These are phyloP conservation scores for Carex littledalei DNA, from an alignment of 176 grass and related monocot species.

Conservation along the genomic window DNA sequence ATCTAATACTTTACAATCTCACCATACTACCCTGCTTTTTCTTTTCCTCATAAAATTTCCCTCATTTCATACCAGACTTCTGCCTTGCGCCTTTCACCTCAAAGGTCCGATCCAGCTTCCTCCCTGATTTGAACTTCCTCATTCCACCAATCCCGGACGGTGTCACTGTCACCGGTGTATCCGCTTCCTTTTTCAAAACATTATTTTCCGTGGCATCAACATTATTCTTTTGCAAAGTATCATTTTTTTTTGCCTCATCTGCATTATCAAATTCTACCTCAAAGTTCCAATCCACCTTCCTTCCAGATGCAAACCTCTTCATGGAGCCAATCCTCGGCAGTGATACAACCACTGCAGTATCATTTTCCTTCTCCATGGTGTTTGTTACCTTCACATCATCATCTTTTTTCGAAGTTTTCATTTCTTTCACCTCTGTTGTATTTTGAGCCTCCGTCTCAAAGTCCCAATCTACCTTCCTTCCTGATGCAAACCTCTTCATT, in stretches of 20 bases:
- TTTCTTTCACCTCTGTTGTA: background rate
- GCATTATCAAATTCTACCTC: constrained; percentile 13
- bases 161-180: background rate
- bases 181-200: constrained; percentile 25
- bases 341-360: background rate
- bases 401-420: background rate
- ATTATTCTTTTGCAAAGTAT: background rate
- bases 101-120: constrained; percentile 36
- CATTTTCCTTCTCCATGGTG: constrained; percentile 25
- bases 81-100: constrained; percentile 24
- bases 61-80: constrained; percentile 10
- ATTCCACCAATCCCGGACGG: constrained; percentile 40
- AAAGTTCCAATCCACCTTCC: constrained; percentile 40
- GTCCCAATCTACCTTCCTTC: constrained; percentile 40
- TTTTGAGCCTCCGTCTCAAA: constrained; percentile 12
- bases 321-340: constrained; percentile 35
- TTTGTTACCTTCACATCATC: background rate
- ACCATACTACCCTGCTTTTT: background rate
- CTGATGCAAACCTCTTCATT: constrained; percentile 53
- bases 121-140: constrained; percentile 55
- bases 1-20: background rate
- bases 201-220: background rate
- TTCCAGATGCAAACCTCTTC: constrained; percentile 55
- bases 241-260: background rate
- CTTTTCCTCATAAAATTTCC: background rate